phyloP scores from a whole-genome alignment of 495 filamentous ascomycete species.

The Viridothelium virens region DNA sequence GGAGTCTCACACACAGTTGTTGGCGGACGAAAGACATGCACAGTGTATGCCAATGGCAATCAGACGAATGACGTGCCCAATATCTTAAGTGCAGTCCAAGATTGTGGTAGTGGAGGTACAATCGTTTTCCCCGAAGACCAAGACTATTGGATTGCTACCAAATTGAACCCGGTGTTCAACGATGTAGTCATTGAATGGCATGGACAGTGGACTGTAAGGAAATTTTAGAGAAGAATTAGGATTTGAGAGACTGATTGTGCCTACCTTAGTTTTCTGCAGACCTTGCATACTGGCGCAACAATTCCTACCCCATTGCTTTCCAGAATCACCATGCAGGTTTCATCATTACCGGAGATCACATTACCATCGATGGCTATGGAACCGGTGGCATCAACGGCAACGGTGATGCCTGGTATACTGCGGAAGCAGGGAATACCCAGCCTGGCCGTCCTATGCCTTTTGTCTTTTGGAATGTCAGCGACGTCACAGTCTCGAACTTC shows the following conservation, averaged over 20 bases:
- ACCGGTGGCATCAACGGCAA: constrained; percentile 50
- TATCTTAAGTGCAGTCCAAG: constrained; percentile 43
- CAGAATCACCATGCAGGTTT: constrained; percentile 52
- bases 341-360: constrained; percentile 44
- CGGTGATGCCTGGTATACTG: constrained; percentile 43
- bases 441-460: constrained; percentile 53
- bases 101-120: constrained; percentile 45
- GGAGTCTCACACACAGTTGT: neutral
- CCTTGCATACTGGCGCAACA: constrained; percentile 48
- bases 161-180: constrained; percentile 42
- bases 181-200: constrained; percentile 43
- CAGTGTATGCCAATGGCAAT: constrained; percentile 28
- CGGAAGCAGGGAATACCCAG: constrained; percentile 38
- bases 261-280: constrained; percentile 42
- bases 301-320: constrained; percentile 48
- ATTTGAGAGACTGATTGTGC: neutral
- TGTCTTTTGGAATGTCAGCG: constrained; percentile 52
- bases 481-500: constrained; percentile 48
- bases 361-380: constrained; percentile 44
- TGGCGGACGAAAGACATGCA: constrained; percentile 19
- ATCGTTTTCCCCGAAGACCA: constrained; percentile 47
- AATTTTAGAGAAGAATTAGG: neutral
- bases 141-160: constrained; percentile 44
- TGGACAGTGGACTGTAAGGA: constrained; percentile 24
- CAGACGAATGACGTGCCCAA: constrained; percentile 43